A percentile compares a stretch with the other conserved stretches of the same genome.
Evolutionary conservation across 1,139 yeast species (phyloP).

Genomic region (Yamadazyma pseudoaaseri): DNA sequence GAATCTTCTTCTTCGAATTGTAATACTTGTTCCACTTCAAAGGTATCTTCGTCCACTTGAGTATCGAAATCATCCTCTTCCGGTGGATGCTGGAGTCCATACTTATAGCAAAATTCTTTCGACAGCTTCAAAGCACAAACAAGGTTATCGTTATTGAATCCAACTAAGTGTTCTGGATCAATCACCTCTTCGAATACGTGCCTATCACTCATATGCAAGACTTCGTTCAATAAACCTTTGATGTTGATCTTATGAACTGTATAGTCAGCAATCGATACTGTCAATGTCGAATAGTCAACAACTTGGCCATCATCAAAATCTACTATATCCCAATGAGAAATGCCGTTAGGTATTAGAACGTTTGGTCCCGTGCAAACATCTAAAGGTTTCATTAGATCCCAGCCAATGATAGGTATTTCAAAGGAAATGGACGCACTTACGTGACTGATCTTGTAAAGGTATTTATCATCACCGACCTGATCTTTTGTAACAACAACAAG

Average conservation of each 20-base stretch:
- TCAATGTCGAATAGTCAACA: slow-evolving; percentile 30
- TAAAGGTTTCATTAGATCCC: slow-evolving; percentile 26
- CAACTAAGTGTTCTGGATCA: slow-evolving; percentile 10
- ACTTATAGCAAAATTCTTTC: slow-evolving; percentile 25
- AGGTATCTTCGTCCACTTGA: slow-evolving; percentile 11
- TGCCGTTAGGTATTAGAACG: slow-evolving; percentile 39
- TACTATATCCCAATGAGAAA: slow-evolving; percentile 29
- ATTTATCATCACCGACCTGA: slow-evolving; percentile 6
- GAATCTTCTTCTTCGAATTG: slow-evolving; percentile 12
- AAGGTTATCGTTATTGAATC: slow-evolving; percentile 29
- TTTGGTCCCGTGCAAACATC: slow-evolving; percentile 29
- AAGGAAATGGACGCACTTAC: slow-evolving; percentile 38
- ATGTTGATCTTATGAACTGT: slow-evolving; percentile 33
- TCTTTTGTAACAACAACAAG: slow-evolving; percentile 26
- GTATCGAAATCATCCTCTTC: slow-evolving; percentile 4
- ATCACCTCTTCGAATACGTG: slow-evolving; percentile 14
- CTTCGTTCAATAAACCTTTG: slow-evolving; percentile 27
- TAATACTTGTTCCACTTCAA: slow-evolving; percentile 11
- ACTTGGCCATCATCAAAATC: slow-evolving; percentile 7
- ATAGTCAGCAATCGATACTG: slow-evolving; percentile 32
- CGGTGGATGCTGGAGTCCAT: slow-evolving; percentile 19
- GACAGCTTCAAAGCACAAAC: slow-evolving; percentile 33
- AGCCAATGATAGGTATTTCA: slow-evolving; percentile 30
- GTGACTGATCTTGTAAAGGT: slow-evolving; percentile 25
- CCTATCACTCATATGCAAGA: slow-evolving; percentile 20